Conservation (phyloP, 1,284 basidiomycete species). For the Lentinus polychrous region DNA sequence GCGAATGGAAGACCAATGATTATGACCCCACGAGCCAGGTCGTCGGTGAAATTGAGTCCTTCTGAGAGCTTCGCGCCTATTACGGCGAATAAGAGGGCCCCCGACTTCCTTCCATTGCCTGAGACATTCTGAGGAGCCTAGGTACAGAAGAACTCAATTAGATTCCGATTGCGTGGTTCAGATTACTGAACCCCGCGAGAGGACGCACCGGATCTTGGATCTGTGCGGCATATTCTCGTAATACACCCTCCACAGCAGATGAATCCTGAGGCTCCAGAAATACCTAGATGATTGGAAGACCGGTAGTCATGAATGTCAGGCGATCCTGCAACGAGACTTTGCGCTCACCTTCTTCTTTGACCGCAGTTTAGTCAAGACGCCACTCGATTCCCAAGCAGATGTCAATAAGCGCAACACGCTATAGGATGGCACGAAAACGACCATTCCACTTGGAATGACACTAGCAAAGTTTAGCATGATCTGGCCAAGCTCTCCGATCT, state of each 20-base stretch:
- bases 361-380: constrained; percentile 55
- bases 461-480: constrained; percentile 74
- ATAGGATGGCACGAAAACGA: constrained; percentile 95
- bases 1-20: constrained; percentile 93
- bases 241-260: constrained; percentile 68
- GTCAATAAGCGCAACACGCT: constrained; percentile 70
- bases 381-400: constrained; percentile 58
- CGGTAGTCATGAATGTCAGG: constrained; percentile 1
- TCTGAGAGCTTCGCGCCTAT: constrained; percentile 97
- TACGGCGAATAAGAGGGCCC: constrained; percentile 84
- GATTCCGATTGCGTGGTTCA: background rate
- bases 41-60: constrained; percentile 92
- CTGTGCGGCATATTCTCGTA: constrained; percentile 72
- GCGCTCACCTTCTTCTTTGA: constrained; percentile 66
- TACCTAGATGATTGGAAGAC: constrained; percentile 38
- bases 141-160: background rate
- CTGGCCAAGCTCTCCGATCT: constrained; percentile 84
- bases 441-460: constrained; percentile 81
- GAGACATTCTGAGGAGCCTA: background rate
- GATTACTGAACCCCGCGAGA: background rate
- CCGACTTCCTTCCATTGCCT: constrained; percentile 33
- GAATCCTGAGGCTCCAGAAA: constrained; percentile 86
- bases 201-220: constrained; percentile 34
- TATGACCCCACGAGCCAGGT: constrained; percentile 83
- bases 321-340: constrained; percentile 4